Evolutionary conservation across 371 early-diverging fungal genomes (phyloP), one percentile per base, ranked within the genome.

Genomic region (Actinomortierella wolfii): DNA sequence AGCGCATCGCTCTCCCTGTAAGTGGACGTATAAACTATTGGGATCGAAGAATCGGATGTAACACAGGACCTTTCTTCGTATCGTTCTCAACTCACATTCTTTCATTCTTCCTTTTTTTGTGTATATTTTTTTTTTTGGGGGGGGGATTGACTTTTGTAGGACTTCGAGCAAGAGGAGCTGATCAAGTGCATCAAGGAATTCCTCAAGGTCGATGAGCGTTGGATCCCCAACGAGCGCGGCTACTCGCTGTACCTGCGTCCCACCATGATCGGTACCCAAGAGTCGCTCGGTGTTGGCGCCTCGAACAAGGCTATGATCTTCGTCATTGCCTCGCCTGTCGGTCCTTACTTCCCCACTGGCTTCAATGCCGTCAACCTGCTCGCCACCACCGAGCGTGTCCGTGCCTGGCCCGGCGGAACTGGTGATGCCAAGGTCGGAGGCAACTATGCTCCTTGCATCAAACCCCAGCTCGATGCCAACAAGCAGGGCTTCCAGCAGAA

Each of bases 341-440:
- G 98, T 14, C 98, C 97, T 20, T 98, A 98, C 78, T 98, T 94
- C 83, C 90, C 88, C 58, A 91, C 94, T 18, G 96, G 96, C 8
- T 94, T 96, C 77, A 77, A 83, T n/a, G 94, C 97, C 44, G 93
- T 96, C 50, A 85, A 83, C 49, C 82, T 98, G 61, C 84, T 82
- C 62, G 96, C 97, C 6, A 93, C 94, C 42, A 82, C 89, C 41
- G 83, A 91, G 47, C 90, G 88, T 67, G 92, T 92, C 23, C 90
- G 98, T 59, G 97, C 98, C 17, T 96, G 97, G 97, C 97, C 97
- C 24, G 96, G 97, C 14, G 97, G 98, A 58, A 94, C 95, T 4
- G 97, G 97, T 64, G 91, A 90, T 76, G 85, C 87, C 64, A 98
- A 98, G 88, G 76, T 97, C 64, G 97, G 98, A 62, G 93, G 76